phyloP scores from a whole-genome alignment of 192 early-diverging fungal genomes.

The Linnemannia hyalina region DNA sequence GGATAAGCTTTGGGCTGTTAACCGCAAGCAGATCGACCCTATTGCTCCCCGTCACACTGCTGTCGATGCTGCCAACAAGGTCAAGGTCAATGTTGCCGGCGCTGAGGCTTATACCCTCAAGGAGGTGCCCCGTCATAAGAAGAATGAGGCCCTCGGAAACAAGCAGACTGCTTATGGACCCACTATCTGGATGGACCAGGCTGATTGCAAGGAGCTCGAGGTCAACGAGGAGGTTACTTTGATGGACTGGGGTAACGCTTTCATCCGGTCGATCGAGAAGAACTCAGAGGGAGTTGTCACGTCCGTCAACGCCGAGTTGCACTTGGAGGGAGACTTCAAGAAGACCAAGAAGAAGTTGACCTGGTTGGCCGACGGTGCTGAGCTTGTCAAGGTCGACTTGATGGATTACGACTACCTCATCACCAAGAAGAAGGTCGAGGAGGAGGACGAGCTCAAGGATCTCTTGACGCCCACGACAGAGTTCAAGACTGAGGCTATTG shows the following conservation, averaged over 20 bases:
- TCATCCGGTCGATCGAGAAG: constrained; percentile 84
- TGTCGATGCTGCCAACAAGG: constrained; percentile 75
- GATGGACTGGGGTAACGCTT: constrained; percentile 99
- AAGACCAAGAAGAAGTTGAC: constrained; percentile 99
- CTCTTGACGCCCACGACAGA: constrained; percentile 87
- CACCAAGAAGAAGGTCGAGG: constrained; percentile 98
- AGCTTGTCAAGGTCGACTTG: constrained; percentile 77
- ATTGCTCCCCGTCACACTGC: constrained; percentile 93
- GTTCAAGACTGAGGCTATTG: constrained; percentile 77
- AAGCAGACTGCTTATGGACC: constrained; percentile 88
- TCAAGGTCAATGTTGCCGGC: constrained; percentile 74
- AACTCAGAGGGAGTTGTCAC: constrained; percentile 67
- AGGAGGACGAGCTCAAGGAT: constrained; percentile 87
- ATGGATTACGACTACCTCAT: constrained; percentile 98
- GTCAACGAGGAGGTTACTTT: constrained; percentile 94
- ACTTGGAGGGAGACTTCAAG: constrained; percentile 97
- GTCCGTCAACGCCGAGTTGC: constrained; percentile 75
- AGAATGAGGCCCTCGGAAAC: constrained; percentile 92
- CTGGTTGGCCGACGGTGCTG: constrained; percentile 83
- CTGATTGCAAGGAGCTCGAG: constrained; percentile 85
- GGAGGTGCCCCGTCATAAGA: constrained; percentile 92
- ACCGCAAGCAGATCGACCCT: constrained; percentile 98
- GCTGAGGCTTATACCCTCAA: constrained; percentile 69
- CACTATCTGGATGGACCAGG: constrained; percentile 86
- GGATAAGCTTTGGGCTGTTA: constrained; percentile 99